These are phyloP conservation scores for Canavalia gladiata DNA, from an alignment of 306 rosid species.

Conservation along the genomic window DNA sequence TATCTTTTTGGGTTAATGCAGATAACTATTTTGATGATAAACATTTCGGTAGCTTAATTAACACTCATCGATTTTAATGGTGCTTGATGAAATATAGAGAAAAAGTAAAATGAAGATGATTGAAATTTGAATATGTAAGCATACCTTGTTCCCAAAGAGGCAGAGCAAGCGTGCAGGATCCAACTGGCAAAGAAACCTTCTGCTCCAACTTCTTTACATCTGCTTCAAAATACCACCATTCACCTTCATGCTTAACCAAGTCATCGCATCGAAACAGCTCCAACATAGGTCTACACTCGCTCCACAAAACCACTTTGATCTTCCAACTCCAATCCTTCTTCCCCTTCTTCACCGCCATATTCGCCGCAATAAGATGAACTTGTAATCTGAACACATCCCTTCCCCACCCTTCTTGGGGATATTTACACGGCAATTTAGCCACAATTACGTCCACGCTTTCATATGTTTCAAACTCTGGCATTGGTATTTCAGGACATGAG, in stretches of 20 bases:
- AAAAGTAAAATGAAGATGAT: neutral
- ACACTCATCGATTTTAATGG: neutral
- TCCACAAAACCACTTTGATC: conserved; percentile 69
- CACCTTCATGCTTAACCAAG: conserved; percentile 66
- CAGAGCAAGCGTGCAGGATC: conserved; percentile 83
- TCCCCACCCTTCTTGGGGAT: conserved; percentile 71
- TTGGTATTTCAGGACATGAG: conserved; percentile 83
- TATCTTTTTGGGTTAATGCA: no score
- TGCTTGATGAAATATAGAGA: neutral
- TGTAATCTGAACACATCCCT: conserved; percentile 83
- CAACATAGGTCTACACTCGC: conserved; percentile 91
- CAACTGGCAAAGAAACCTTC: conserved; percentile 81
- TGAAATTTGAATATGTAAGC: neutral
- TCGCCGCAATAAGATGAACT: conserved; percentile 79
- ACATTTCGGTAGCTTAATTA: neutral
- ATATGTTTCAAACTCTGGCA: conserved; percentile 67
- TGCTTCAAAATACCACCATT: conserved; percentile 86
- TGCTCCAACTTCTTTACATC: conserved; percentile 67
- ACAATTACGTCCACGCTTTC: conserved; percentile 69
- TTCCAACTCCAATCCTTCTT: conserved; percentile 61
- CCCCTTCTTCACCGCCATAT: conserved; percentile 72
- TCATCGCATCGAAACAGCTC: conserved; percentile 84
- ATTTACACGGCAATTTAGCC: conserved; percentile 81
- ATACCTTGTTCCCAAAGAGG: conserved; percentile 98
- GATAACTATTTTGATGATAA: no score